Percentiles rank a stretch among this genome's conserved stretches.
These are phyloP conservation scores for Argentina anserina DNA, from an alignment of 306 rosid genomes.

Conservation along the genomic window DNA sequence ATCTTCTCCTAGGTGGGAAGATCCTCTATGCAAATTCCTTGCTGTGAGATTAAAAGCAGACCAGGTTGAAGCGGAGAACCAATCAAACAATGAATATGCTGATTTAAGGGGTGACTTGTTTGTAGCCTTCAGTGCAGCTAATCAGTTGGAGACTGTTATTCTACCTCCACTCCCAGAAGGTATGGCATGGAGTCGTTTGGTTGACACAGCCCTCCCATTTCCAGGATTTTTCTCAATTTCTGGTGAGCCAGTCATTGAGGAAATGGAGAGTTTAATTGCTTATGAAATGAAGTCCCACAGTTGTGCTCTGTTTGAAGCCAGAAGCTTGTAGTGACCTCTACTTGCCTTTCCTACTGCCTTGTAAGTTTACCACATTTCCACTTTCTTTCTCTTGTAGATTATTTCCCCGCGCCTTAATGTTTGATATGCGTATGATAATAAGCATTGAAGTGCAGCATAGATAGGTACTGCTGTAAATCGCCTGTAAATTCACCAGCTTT, in stretches of 20 bases:
- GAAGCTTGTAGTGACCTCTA: slow-evolving; percentile 13
- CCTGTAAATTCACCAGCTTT: slow-evolving; percentile 12
- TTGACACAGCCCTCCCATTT: slow-evolving; percentile 81
- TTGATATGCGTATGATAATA: neutral
- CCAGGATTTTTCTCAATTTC: slow-evolving; percentile 63
- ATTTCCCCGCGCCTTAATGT: neutral
- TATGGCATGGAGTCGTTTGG: slow-evolving; percentile 57
- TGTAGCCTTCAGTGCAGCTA: slow-evolving; percentile 66
- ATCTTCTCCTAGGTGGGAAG: slow-evolving; percentile 72
- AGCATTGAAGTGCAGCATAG: neutral
- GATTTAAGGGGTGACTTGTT: slow-evolving; percentile 52
- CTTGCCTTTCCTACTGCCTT: neutral
- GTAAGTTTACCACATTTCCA: neutral
- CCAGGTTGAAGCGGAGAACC: slow-evolving; percentile 17
- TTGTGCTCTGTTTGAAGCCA: slow-evolving; percentile 73
- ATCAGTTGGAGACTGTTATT: slow-evolving; percentile 45
- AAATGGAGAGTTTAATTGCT: slow-evolving; percentile 28
- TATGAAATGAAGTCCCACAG: slow-evolving; percentile 63
- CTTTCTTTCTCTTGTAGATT: neutral
- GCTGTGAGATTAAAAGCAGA: slow-evolving; percentile 68
- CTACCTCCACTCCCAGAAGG: slow-evolving; percentile 57
- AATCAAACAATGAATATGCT: slow-evolving; percentile 24
- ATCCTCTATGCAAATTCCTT: slow-evolving; percentile 71
- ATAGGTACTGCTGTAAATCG: slow-evolving; percentile 5
- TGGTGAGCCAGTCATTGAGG: slow-evolving; percentile 46